A percentile compares a stretch with the other conserved stretches of the same genome.
These are phyloP conservation scores for Colletotrichum tamarilloi DNA, from an alignment of 2,329 filamentous ascomycete species.

Conservation along the genomic window DNA sequence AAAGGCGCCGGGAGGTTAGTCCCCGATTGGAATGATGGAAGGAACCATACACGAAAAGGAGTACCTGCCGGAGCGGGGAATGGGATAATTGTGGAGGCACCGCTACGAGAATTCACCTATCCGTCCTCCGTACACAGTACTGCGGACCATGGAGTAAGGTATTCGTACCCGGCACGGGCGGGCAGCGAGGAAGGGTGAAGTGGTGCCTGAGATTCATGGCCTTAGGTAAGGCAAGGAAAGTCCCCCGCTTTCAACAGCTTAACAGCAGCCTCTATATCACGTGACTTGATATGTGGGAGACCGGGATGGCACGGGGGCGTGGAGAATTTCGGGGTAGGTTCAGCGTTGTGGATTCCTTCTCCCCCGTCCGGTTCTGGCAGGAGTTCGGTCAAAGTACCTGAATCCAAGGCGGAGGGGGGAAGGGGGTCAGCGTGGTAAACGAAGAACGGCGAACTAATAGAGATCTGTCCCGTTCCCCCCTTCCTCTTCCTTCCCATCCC, in stretches of 20 bases:
- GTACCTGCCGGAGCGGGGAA: neutral
- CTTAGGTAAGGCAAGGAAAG: too few relatives aligned
- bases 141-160: too few relatives aligned
- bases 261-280: neutral
- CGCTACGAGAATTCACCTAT: neutral
- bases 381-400: neutral
- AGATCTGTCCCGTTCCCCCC: neutral
- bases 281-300: conserved; percentile 16
- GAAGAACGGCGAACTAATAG: neutral
- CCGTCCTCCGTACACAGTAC: too few relatives aligned
- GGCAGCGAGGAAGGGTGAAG: neutral
- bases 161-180: neutral
- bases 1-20: neutral
- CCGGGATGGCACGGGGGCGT: neutral
- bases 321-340: neutral
- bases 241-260: neutral
- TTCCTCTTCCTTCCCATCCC: neutral
- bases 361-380: neutral
- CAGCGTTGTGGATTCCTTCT: neutral
- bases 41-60: neutral
- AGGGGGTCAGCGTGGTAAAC: too few relatives aligned
- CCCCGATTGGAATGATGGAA: neutral
- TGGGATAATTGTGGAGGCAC: neutral
- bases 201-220: neutral
- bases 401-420: neutral